Percentiles rank a stretch among this genome's conserved stretches.
Evolutionary conservation across 1,284 basidiomycete species (phyloP).

Genomic region (Ganoderma lingzhi): DNA sequence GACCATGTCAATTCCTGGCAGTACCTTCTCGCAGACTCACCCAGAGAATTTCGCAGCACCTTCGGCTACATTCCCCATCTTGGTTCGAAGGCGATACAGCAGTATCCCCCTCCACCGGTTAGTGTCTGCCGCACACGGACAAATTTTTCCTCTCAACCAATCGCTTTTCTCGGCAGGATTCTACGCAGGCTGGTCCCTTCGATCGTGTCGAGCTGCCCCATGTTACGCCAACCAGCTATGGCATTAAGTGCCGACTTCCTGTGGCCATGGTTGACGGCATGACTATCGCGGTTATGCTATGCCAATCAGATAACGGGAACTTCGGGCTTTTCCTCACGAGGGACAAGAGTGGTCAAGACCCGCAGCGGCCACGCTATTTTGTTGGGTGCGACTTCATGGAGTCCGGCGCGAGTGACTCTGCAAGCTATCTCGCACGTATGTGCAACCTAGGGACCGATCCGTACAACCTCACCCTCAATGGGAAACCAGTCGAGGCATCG

Average conservation of each 20-base stretch:
- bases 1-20: no score
- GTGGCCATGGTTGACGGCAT: not conserved
- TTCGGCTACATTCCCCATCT: not conserved
- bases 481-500: not conserved
- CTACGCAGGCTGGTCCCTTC: not conserved
- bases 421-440: not conserved
- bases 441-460: slow-evolving; percentile 1
- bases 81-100: not conserved
- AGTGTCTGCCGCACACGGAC: not conserved
- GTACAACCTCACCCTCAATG: slow-evolving; percentile 8
- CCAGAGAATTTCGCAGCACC: not conserved
- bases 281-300: not conserved
- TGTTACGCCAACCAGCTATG: not conserved
- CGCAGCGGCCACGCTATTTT: not conserved
- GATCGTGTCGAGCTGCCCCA: not conserved
- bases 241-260: slow-evolving; percentile 5
- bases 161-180: not conserved
- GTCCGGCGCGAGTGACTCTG: not conserved
- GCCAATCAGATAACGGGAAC: not conserved
- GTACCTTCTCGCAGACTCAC: slow-evolving; percentile 6
- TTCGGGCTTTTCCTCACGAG: not conserved
- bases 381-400: not conserved
- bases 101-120: not conserved
- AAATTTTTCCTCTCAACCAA: not conserved
- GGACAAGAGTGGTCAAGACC: not conserved